Evolutionary conservation across 495 filamentous ascomycete genomes (phyloP).

Genomic region (Hypomontagnella monticulosa): DNA sequence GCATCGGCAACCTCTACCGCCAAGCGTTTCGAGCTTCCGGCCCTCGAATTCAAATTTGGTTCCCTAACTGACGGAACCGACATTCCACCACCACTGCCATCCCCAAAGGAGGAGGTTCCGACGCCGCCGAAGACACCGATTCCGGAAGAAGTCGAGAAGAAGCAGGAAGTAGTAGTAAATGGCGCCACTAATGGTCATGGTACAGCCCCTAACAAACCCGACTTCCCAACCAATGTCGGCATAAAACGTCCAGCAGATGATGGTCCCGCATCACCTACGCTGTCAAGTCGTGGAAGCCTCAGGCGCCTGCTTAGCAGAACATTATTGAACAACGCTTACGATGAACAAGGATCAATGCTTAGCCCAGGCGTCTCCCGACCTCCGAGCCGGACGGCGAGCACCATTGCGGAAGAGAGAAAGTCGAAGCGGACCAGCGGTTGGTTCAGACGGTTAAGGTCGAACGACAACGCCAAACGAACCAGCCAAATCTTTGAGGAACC

Average conservation of each 20-base stretch:
- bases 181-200: slow-evolving; percentile 48
- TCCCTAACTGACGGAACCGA: slow-evolving; percentile 66
- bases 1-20: slow-evolving; percentile 33
- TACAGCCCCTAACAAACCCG: slow-evolving; percentile 47
- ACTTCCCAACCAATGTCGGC: slow-evolving; percentile 44
- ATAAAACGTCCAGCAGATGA: slow-evolving; percentile 56
- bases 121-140: slow-evolving; percentile 48
- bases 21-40: slow-evolving; percentile 64
- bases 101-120: slow-evolving; percentile 57
- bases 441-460: slow-evolving; percentile 56
- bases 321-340: slow-evolving; percentile 56
- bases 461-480: slow-evolving; percentile 46
- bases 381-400: slow-evolving; percentile 49
- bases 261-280: slow-evolving; percentile 54
- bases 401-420: slow-evolving; percentile 52
- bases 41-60: slow-evolving; percentile 59
- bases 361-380: slow-evolving; percentile 46
- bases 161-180: slow-evolving; percentile 42
- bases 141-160: slow-evolving; percentile 39
- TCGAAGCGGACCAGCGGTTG: slow-evolving; percentile 60
- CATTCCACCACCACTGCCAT: slow-evolving; percentile 64
- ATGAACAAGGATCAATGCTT: slow-evolving; percentile 49
- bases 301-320: slow-evolving; percentile 58
- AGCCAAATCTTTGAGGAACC: slow-evolving; percentile 46
- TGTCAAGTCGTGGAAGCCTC: slow-evolving; percentile 57